These are phyloP conservation scores for Mycena crocata DNA, from an alignment of 768 basidiomycete genomes.

Conservation along the genomic window DNA sequence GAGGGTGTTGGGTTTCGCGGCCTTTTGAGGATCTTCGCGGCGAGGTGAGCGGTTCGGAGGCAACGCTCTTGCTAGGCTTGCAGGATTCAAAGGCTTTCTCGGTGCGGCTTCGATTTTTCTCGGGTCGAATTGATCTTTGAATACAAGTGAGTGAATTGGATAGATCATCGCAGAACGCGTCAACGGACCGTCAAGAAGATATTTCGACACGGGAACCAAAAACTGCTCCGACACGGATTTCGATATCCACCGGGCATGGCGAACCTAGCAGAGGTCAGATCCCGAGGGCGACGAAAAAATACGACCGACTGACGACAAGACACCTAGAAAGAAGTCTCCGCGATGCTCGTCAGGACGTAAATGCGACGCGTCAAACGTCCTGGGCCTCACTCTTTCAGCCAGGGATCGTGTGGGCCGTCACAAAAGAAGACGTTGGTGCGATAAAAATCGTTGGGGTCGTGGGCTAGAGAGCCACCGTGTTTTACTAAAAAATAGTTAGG, in stretches of 20 bases:
- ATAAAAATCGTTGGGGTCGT: slow-evolving; percentile 15
- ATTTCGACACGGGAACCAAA: slow-evolving; percentile 26
- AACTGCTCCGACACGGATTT: slow-evolving; percentile 30
- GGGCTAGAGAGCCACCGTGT: slow-evolving; percentile 18
- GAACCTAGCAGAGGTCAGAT: slow-evolving; percentile 16
- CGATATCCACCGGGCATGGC: slow-evolving; percentile 31
- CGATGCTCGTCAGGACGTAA: neutral
- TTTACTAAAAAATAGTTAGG: slow-evolving; percentile 15
- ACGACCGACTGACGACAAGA: slow-evolving; percentile 19
- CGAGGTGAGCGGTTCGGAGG: neutral
- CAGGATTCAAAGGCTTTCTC: neutral
- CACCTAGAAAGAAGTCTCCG: slow-evolving; percentile 27
- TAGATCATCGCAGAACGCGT: neutral
- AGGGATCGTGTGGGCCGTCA: slow-evolving; percentile 22
- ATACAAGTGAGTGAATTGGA: neutral
- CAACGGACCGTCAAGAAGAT: slow-evolving; percentile 27
- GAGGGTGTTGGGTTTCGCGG: slow-evolving; percentile 15
- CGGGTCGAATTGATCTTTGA: slow-evolving; percentile 28
- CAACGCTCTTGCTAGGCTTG: neutral
- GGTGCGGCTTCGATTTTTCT: slow-evolving; percentile 9
- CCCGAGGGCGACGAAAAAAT: neutral
- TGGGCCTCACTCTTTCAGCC: slow-evolving; percentile 21
- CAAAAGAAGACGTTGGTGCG: slow-evolving; percentile 22
- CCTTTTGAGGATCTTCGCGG: neutral
- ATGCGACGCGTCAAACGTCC: neutral